These are phyloP conservation scores for Musa itinerans DNA, from an alignment of 176 grass and related monocot species.

Conservation along the genomic window DNA sequence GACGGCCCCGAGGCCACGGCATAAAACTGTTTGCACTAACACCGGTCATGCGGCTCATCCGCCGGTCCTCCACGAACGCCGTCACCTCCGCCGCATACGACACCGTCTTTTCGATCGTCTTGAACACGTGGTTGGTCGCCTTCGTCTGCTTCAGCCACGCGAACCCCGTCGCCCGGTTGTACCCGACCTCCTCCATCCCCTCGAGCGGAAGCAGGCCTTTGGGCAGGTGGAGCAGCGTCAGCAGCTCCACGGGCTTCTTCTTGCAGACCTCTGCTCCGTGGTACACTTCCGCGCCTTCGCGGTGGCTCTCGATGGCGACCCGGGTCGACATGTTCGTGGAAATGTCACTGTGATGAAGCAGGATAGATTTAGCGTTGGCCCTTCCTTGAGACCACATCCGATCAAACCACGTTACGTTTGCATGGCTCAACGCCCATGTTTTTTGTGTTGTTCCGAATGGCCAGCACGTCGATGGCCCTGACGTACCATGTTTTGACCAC, in stretches of 20 bases:
- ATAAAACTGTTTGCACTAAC: no score
- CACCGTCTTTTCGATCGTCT: conserved; percentile 35
- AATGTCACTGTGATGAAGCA: no score
- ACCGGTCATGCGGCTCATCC: conserved; percentile 48
- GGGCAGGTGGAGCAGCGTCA: conserved; percentile 28
- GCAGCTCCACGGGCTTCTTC: conserved; percentile 42
- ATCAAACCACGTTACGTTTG: no score
- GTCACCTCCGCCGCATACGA: conserved; percentile 54
- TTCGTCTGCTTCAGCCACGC: conserved; percentile 57
- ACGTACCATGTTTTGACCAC: no score
- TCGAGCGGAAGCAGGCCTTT: conserved; percentile 43
- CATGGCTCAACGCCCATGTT: no score
- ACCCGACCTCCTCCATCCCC: conserved; percentile 50
- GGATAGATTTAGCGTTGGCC: no score
- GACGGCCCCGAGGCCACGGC: no score
- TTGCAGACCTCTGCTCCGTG: conserved; percentile 41
- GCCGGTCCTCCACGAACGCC: conserved; percentile 45
- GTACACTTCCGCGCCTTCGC: conserved; percentile 57
- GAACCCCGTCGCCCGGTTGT: conserved; percentile 53
- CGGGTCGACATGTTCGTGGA: conserved; percentile 26
- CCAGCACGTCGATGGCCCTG: no score
- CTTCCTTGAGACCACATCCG: no score
- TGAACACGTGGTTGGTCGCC: conserved; percentile 40
- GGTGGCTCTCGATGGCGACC: conserved; percentile 33
- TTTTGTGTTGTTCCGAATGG: no score